Evolutionary conservation across 2,329 filamentous ascomycete species (phyloP).

Genomic region (Diaporthe ilicicola): DNA sequence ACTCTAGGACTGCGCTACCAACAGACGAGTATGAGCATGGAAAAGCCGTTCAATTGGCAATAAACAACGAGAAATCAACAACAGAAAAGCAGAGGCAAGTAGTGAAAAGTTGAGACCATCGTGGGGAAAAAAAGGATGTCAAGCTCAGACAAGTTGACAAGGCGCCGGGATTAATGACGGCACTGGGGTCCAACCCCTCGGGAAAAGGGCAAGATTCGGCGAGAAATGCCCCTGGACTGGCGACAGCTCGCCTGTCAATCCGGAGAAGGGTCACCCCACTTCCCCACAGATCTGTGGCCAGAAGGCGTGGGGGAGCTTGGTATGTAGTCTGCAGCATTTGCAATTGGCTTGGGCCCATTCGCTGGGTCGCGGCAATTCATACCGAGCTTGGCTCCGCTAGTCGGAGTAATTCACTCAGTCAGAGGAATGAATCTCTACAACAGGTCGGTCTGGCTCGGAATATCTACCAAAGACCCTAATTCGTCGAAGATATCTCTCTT

Average conservation of each 20-base stretch:
- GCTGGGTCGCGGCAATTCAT: slow-evolving; percentile 18
- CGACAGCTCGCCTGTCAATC: background rate
- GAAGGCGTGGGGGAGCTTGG: slow-evolving; percentile 15
- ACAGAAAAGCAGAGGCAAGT: background rate
- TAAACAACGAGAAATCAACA: background rate
- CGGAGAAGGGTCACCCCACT: slow-evolving; percentile 10
- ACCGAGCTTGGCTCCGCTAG: slow-evolving; percentile 23
- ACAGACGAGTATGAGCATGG: background rate
- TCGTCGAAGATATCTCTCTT: no score
- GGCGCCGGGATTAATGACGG: background rate
- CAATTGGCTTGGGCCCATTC: slow-evolving; percentile 28
- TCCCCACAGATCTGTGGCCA: slow-evolving; percentile 21
- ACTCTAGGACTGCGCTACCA: background rate
- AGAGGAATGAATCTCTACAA: no score
- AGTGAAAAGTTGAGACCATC: background rate
- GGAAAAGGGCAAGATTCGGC: slow-evolving; percentile 17
- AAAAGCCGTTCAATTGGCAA: background rate
- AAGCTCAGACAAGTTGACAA: background rate
- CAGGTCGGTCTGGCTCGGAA: no score
- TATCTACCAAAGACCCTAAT: no score
- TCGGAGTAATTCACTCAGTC: background rate
- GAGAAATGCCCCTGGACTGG: slow-evolving; percentile 18
- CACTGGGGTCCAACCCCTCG: background rate
- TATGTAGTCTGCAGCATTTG: slow-evolving; percentile 15
- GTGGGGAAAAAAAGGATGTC: background rate